Conservation (phyloP, 225 moss, liverwort and hornwort species). For the Marchantia polymorpha region DNA sequence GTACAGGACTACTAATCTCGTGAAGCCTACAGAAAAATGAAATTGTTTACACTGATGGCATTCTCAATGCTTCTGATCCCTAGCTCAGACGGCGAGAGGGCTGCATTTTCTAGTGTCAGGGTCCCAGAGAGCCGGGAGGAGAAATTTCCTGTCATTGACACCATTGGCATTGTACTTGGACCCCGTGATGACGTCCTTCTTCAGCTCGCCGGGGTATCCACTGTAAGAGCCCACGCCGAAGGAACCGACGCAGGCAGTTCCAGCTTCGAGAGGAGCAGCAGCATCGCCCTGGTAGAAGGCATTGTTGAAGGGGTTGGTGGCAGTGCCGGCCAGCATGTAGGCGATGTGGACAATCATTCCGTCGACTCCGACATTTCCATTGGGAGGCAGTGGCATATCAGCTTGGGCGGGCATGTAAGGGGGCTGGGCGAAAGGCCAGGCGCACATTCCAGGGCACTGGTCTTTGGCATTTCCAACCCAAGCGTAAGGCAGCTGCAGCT, state of each 20-base stretch:
- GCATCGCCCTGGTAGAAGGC: conserved; percentile 59
- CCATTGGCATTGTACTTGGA: conserved; percentile 54
- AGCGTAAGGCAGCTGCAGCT: conserved; percentile 18
- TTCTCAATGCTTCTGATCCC: too few species aligned
- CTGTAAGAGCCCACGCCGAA: conserved; percentile 60
- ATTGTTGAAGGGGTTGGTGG: conserved; percentile 64
- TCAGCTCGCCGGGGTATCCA: conserved; percentile 51
- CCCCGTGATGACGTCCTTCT: conserved; percentile 36
- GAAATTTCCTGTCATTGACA: conserved; percentile 45
- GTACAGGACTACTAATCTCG: background rate
- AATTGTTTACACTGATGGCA: too few species aligned
- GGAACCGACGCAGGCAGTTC: conserved; percentile 61
- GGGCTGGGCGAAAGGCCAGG: conserved; percentile 37
- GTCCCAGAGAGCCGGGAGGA: conserved; percentile 69
- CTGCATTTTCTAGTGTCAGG: conserved; percentile 41
- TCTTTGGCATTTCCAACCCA: conserved; percentile 30
- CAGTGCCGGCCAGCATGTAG: conserved; percentile 63
- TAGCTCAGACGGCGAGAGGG: background rate
- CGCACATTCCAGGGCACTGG: conserved; percentile 36
- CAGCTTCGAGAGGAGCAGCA: conserved; percentile 49
- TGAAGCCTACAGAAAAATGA: background rate
- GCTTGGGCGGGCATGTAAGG: conserved; percentile 18
- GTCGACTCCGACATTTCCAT: conserved; percentile 58
- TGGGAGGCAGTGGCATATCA: conserved; percentile 41
- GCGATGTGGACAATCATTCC: conserved; percentile 72